phyloP scores from a whole-genome alignment of 305 asterid species.

The Galium porrigens region DNA sequence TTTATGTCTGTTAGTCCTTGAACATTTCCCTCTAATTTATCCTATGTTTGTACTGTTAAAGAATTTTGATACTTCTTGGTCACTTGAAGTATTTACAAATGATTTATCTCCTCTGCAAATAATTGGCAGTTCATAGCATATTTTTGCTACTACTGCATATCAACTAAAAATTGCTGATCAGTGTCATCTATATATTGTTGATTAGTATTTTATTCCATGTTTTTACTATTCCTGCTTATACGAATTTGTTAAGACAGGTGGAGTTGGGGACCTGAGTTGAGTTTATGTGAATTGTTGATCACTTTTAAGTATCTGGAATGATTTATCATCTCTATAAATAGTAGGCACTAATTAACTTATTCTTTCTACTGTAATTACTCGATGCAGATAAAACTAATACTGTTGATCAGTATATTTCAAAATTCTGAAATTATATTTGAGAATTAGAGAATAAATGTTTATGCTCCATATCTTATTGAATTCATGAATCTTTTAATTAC shows the following conservation, averaged over 20 bases:
- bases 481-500: neutral
- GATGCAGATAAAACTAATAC: neutral
- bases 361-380: constrained; percentile 3
- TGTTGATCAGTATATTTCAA: neutral
- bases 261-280: neutral
- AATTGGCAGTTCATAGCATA: neutral
- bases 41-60: neutral
- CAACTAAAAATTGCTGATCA: neutral
- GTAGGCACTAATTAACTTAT: neutral
- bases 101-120: neutral
- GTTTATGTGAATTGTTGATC: neutral
- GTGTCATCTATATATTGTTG: neutral
- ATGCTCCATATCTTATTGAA: neutral
- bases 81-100: neutral
- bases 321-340: neutral
- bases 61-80: neutral
- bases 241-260: neutral
- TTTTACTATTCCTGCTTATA: neutral
- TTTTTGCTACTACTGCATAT: neutral
- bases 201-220: neutral
- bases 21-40: neutral
- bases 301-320: neutral
- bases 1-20: neutral
- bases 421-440: constrained; percentile 3
- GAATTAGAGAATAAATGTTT: neutral